phyloP scores from a whole-genome alignment of 768 basidiomycete genomes.

The Cystofilobasidium ferigula region DNA sequence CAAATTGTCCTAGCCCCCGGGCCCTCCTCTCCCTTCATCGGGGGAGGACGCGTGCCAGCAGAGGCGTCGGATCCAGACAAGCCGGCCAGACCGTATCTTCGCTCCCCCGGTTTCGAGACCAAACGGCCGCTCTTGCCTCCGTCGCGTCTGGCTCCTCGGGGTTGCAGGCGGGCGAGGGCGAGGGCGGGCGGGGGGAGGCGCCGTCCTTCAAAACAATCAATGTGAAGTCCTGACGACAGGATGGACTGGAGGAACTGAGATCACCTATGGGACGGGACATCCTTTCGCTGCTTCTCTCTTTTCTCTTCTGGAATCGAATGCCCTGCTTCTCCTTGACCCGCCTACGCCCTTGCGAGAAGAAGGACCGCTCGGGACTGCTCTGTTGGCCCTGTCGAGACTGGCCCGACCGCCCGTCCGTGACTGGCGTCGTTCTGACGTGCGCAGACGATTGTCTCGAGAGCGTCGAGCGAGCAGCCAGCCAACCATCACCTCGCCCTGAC shows the following conservation, averaged over 20 bases:
- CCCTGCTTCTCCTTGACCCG: background rate
- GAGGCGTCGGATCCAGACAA: background rate
- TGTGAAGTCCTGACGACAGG: slow-evolving; percentile 8
- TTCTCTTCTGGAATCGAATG: background rate
- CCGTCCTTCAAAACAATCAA: slow-evolving; percentile 11
- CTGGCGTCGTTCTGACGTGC: too few relatives aligned
- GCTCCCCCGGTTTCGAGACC: background rate
- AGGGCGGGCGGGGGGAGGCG: background rate
- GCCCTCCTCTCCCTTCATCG: background rate
- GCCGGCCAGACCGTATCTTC: background rate
- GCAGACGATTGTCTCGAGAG: too few relatives aligned
- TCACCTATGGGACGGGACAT: slow-evolving; percentile 8
- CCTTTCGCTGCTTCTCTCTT: background rate
- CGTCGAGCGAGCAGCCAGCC: too few relatives aligned
- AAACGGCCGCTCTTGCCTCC: too few relatives aligned
- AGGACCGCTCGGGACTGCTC: too few relatives aligned
- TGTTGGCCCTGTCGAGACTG: too few relatives aligned
- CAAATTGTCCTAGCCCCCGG: background rate
- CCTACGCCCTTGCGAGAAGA: too few relatives aligned
- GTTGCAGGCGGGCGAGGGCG: background rate
- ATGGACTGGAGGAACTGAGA: slow-evolving; percentile 5
- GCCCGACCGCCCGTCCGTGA: too few relatives aligned
- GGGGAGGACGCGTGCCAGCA: background rate
- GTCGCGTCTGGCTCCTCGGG: background rate
- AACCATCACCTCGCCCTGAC: too few relatives aligned